Conservation (phyloP, 2,329 filamentous ascomycete genomes). For the Apiospora saccharicola region DNA sequence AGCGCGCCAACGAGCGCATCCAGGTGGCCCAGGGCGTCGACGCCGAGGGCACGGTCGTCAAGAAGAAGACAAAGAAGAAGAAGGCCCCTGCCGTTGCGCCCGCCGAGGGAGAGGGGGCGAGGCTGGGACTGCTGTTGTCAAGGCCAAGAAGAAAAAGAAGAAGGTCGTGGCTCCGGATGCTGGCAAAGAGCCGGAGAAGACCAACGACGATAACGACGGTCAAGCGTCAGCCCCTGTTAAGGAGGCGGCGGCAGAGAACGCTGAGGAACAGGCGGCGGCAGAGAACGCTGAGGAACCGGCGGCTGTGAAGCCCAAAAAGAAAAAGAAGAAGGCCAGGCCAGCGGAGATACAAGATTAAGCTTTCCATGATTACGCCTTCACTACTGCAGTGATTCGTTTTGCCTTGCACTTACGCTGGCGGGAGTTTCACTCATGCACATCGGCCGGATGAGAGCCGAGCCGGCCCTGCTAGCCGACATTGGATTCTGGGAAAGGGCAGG, state of each 20-base stretch:
- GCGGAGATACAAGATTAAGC: slow-evolving; percentile 37
- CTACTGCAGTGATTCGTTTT: no score
- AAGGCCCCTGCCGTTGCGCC: slow-evolving; percentile 44
- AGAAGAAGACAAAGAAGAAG: slow-evolving; percentile 73
- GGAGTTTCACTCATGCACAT: not conserved
- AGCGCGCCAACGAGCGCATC: slow-evolving; percentile 78
- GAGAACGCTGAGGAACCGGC: slow-evolving; percentile 27
- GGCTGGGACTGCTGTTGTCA: slow-evolving; percentile 32
- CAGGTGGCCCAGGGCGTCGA: slow-evolving; percentile 74
- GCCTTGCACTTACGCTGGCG: not conserved
- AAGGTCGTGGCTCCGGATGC: slow-evolving; percentile 42
- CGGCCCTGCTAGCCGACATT: not conserved
- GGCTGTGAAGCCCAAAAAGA: slow-evolving; percentile 52
- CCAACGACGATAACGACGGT: slow-evolving; percentile 29
- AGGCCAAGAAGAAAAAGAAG: slow-evolving; percentile 62
- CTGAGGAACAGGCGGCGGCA: slow-evolving; percentile 30
- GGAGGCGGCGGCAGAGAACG: slow-evolving; percentile 28
- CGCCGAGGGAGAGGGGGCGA: slow-evolving; percentile 27
- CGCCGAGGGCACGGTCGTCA: slow-evolving; percentile 70
- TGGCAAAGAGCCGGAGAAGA: slow-evolving; percentile 34
- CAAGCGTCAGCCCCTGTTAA: slow-evolving; percentile 32
- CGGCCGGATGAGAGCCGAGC: not conserved
- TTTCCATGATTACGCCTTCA: not conserved
- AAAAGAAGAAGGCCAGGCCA: slow-evolving; percentile 55
- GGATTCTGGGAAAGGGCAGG: not conserved